phyloP scores from a whole-genome alignment of 164 flowering plant genomes.

The Nymphaea colorata region DNA sequence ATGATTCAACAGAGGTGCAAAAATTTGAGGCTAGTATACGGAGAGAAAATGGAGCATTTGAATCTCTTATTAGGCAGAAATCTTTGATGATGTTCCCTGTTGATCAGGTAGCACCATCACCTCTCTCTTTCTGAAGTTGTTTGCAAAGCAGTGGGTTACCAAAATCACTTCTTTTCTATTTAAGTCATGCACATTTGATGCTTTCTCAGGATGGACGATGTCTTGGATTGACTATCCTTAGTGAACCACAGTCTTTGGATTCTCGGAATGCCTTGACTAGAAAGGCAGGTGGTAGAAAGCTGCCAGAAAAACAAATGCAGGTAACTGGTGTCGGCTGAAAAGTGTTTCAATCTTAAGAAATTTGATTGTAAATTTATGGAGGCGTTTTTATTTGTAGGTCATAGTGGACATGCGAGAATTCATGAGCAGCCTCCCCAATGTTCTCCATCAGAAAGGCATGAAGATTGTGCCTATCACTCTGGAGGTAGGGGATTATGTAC shows the following conservation, averaged over 20 bases:
- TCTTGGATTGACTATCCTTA: conserved; percentile 31
- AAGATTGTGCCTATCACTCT: conserved; percentile 80
- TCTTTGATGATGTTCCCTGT: conserved; percentile 92
- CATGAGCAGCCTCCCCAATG: conserved; percentile 99
- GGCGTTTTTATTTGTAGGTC: conserved; percentile 32
- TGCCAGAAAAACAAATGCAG: conserved; percentile 74
- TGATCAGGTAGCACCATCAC: conserved; percentile 41
- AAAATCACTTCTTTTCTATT: no score
- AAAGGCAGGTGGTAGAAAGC: conserved; percentile 97
- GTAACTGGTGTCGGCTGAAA: conserved; percentile 12
- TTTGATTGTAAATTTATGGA: not conserved
- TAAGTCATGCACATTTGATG: not conserved
- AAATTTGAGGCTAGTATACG: conserved; percentile 98
- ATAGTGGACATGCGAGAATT: conserved; percentile 98
- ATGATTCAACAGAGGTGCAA: conserved; percentile 85
- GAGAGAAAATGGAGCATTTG: conserved; percentile 92
- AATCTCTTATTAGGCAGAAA: conserved; percentile 91
- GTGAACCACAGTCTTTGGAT: conserved; percentile 29
- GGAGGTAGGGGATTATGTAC: conserved; percentile 97
- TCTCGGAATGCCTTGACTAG: conserved; percentile 70
- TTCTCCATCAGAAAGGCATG: conserved; percentile 95
- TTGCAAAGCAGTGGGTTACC: not conserved
- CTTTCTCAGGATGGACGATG: conserved; percentile 52
- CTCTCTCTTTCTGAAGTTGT: no score
- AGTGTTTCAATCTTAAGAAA: not conserved